Conservation (phyloP, 106 monocot genomes). For the Allium fistulosum region DNA sequence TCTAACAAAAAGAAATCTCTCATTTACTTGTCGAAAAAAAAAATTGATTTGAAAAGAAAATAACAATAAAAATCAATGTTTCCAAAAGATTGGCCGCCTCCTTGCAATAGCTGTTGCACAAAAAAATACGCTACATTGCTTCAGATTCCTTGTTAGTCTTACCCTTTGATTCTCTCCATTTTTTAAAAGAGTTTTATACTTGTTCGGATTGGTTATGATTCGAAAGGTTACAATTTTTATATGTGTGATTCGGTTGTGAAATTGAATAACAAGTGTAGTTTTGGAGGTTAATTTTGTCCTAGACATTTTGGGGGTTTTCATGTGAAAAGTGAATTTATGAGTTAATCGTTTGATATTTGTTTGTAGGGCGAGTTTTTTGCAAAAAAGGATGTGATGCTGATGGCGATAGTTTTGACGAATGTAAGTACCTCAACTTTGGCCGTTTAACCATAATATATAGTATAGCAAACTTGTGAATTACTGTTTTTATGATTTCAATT, state of each 20-base stretch:
- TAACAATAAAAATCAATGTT: slow-evolving; percentile 30
- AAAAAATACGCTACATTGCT: slow-evolving; percentile 78
- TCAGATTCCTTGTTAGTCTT: slow-evolving; percentile 80
- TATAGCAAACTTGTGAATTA: no score
- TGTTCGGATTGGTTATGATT: not conserved
- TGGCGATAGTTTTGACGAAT: slow-evolving; percentile 84
- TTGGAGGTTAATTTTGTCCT: no score
- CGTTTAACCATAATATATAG: no score
- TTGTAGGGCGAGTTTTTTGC: slow-evolving; percentile 95
- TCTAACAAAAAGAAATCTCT: not conserved
- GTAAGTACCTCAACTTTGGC: slow-evolving; percentile 27
- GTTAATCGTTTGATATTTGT: not conserved
- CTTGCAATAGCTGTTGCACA: slow-evolving; percentile 83
- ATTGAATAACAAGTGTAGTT: no score
- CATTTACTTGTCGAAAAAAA: not conserved
- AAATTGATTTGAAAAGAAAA: not conserved
- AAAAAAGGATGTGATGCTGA: slow-evolving; percentile 93
- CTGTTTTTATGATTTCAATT: no score
- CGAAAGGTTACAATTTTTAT: no score
- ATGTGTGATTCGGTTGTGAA: no score
- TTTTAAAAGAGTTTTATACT: not conserved
- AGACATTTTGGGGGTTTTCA: no score
- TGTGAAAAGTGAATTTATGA: no score
- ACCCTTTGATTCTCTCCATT: not conserved
- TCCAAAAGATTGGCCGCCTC: slow-evolving; percentile 80